Base-by-base conservation (phyloP, 306 rosid genomes). In the Myrica gale region DNA sequence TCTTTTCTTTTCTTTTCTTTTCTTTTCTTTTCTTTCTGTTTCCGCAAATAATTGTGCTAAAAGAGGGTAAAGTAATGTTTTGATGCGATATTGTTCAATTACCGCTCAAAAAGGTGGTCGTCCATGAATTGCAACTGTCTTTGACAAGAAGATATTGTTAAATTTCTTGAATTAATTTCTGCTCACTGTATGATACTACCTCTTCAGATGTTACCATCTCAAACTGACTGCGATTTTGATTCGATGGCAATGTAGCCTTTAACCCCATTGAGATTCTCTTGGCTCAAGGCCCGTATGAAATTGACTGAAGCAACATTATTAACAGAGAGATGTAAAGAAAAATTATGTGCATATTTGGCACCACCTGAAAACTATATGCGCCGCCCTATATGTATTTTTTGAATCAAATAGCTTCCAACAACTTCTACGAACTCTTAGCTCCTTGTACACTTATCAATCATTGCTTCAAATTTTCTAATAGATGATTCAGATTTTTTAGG, bases 171-270 rank as follows among this genome's bases (percentile, higher is more conserved):
- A 68, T 75, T 63, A 61, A 74, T 80, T 71, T 43, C 60, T 17
- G 52, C 53, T 65, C 75, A 47, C 52, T 47, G 10, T 10, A 77
- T 6, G 32, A 26, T 1, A 26, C 37, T 32, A 42, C 77, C 61
- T n/a, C 70, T 76, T 17, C n/a, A 9, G 47, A 21, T 5, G 45
- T 63, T 72, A 79, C 74, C 76, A 76, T 61, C 81, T 75, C 17
- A 62, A 68, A 52, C 23, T 69, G 69, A 80, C 72, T 16, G 39
- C 61, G 84, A 77, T 74, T 80, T 74, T 82, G 86, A 89, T 87
- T 81, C 50, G 84, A 72, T 73, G 43, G 56, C 70, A 71, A 54
- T 69, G 47, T 76, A 69, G 73, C 79, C 68, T 17, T 20, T 62
- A 66, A n/a, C 70, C 50, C 42, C 11, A 41, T 20, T 67, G 50